Evolutionary conservation across 2,329 filamentous ascomycete genomes (phyloP), one percentile per base, ranked within the genome.

Genomic region (Aureobasidium sp.): DNA sequence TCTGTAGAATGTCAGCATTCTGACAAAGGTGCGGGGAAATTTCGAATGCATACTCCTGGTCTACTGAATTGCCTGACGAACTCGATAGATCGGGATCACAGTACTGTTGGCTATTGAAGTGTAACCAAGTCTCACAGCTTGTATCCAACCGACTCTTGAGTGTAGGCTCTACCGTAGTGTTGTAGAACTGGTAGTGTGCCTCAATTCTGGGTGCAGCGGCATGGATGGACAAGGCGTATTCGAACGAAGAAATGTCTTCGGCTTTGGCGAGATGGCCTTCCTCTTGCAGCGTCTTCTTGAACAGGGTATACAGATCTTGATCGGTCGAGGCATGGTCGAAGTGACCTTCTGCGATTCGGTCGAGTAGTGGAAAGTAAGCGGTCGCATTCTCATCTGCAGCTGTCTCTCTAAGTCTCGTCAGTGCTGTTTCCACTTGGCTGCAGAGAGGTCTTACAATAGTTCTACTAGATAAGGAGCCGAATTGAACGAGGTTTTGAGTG

Each of bases 161-260:
- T 37, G 82, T 80, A 64, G 75, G 70, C 73, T 79, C 71, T n/a
- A 95, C 87, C 2, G 90, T 89, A 0, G 92, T 94, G 64, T 87
- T 85, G 73, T 97, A 99, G 76, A 91, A 97, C 74, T 99, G 94
- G 70, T 96, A 97, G 72, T 99, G 94, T 11, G 94, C 93, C 76
- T 97, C 90, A 69, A 99, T 89, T 59, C 91, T 84, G 0, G 94
- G 94, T 11, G 92, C 91, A 3, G 92, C 86, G 0, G 92, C 89
- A 66, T 91, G 88, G 70, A 97, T 82, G 0, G 94, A 91, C 41
- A 99, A 81, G 3, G 92, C 90, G 59, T 97, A 82, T 68, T 96
- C 90, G 75, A 97, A 97, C 0, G 92, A 95, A 0, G 93, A 92
- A 5, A 97, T 78, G 3, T 86, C 84, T 66, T 94, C 89, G 0